Percentiles rank a stretch among this genome's conserved stretches.
Conservation (phyloP, 164 flowering plant species). For the Euptelea pleiosperma region DNA sequence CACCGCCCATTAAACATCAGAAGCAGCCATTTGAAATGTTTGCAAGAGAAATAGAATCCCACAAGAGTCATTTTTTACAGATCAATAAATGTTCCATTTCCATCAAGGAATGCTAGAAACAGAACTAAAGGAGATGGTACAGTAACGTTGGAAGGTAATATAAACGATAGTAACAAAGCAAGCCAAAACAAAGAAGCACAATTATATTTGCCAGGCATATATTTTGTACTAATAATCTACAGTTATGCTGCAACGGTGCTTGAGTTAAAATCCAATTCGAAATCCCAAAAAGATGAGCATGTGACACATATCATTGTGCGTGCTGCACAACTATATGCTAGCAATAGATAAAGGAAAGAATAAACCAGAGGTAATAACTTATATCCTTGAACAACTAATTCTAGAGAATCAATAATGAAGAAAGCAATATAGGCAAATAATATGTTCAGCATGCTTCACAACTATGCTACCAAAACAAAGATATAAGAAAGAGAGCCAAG, state of each 20-base stretch:
- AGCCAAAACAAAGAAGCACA: background rate
- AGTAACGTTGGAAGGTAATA: no score
- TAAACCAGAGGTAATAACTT: background rate
- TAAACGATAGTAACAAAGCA: no score
- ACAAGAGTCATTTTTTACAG: background rate
- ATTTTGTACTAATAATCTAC: background rate
- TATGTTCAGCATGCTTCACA: background rate
- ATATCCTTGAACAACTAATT: background rate
- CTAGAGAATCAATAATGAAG: background rate
- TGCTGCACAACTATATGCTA: no score
- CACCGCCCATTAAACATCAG: slow-evolving; percentile 17
- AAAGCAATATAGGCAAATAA: background rate
- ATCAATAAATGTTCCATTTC: background rate
- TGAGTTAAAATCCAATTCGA: no score
- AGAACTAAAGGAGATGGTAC: no score
- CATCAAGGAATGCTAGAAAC: no score
- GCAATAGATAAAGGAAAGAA: background rate
- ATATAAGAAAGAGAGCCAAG: background rate
- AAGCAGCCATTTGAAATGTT: background rate
- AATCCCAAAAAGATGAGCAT: no score
- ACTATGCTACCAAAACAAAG: background rate
- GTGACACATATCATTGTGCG: no score
- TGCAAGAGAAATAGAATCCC: background rate
- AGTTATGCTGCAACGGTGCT: background rate
- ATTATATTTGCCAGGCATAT: background rate